These are phyloP conservation scores for Condylostoma magnum DNA, from an alignment of 169 alveolate genomes.

Conservation along the genomic window DNA sequence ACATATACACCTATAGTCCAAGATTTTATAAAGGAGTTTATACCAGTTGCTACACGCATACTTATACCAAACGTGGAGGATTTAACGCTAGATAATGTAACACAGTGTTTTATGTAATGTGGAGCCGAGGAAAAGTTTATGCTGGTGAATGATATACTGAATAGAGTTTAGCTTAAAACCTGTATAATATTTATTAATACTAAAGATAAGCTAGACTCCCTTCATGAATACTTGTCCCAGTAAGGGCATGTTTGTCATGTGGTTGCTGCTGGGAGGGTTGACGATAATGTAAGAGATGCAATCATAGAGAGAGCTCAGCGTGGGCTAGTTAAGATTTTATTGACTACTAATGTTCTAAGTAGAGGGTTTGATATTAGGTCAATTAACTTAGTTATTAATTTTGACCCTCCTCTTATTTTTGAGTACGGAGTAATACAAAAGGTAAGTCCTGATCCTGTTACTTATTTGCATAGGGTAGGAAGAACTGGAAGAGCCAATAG, in stretches of 20 bases:
- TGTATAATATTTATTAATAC: conserved; percentile 56
- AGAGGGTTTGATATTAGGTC: conserved; percentile 77
- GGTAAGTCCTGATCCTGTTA: conserved; percentile 51
- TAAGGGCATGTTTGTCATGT: conserved; percentile 31
- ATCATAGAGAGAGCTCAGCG: conserved; percentile 52
- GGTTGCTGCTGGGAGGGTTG: conserved; percentile 49
- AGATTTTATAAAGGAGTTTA: neutral
- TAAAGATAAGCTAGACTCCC: conserved; percentile 31
- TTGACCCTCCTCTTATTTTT: conserved; percentile 66
- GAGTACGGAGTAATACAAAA: neutral
- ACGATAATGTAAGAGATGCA: conserved; percentile 39
- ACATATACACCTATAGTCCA: neutral
- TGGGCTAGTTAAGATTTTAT: conserved; percentile 51
- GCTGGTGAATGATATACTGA: conserved; percentile 13
- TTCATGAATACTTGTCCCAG: conserved; percentile 11
- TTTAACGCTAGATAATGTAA: conserved; percentile 13
- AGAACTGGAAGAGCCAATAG: conserved; percentile 98
- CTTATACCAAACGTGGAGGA: conserved; percentile 11
- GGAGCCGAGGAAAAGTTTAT: conserved; percentile 25
- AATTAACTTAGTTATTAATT: conserved; percentile 64
- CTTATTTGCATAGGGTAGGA: conserved; percentile 96
- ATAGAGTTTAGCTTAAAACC: conserved; percentile 3
- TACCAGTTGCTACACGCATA: neutral
- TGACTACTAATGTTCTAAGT: conserved; percentile 74
- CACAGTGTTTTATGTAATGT: conserved; percentile 3